These are phyloP conservation scores for Metschnikowia gelsemii DNA, from an alignment of 805 yeast species.

Conservation along the genomic window DNA sequence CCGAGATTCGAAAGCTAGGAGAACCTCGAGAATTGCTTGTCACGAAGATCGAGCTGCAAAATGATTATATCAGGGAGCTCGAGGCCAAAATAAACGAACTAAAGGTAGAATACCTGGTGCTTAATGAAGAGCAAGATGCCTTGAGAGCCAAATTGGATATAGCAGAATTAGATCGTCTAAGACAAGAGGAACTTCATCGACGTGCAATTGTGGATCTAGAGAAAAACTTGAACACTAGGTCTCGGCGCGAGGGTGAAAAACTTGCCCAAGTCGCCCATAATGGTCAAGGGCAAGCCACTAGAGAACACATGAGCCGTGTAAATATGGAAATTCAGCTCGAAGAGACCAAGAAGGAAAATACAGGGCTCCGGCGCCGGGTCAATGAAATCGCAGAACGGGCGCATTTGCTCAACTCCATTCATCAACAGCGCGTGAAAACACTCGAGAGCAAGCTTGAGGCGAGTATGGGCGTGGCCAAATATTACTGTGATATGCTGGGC, in stretches of 20 bases:
- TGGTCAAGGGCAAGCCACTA: background rate
- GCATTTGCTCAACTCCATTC: conserved; percentile 6
- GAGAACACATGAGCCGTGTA: background rate
- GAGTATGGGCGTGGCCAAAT: conserved; percentile 10
- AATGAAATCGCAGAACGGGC: conserved; percentile 12
- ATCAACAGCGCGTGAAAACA: conserved; percentile 10
- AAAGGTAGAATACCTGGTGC: conserved; percentile 9
- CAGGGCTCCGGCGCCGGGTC: conserved; percentile 5
- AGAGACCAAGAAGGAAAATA: conserved; percentile 7
- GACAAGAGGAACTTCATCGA: conserved; percentile 2
- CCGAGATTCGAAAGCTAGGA: conserved; percentile 9
- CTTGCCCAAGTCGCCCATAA: background rate
- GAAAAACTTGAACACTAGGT: background rate
- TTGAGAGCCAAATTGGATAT: background rate
- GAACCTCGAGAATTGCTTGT: conserved; percentile 11
- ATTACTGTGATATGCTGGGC: conserved; percentile 5
- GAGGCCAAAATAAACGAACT: conserved; percentile 14
- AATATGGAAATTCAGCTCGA: conserved; percentile 1
- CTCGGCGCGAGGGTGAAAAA: background rate
- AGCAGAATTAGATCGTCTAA: background rate
- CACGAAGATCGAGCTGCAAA: conserved; percentile 17
- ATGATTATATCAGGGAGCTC: conserved; percentile 13
- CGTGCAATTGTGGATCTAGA: background rate
- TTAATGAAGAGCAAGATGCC: conserved; percentile 3
- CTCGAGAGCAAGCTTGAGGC: conserved; percentile 13